Conservation (phyloP, 495 filamentous ascomycete species). For the Aspergillus ellipticus region DNA sequence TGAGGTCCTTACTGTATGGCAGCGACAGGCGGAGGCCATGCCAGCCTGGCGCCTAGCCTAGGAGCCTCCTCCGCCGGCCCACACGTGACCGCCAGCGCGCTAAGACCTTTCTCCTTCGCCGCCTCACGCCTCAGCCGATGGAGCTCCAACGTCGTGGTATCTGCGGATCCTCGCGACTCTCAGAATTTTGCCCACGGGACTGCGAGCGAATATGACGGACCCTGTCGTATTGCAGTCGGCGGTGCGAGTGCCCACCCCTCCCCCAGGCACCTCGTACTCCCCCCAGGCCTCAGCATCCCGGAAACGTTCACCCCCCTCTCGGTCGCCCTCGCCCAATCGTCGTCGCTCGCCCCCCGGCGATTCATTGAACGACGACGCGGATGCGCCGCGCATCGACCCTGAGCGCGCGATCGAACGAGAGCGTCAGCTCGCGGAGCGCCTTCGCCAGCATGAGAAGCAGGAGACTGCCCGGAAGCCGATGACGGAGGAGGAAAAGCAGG, state of each 20-base stretch:
- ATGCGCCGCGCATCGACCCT: slow-evolving; percentile 49
- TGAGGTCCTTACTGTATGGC: background rate
- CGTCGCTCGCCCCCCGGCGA: slow-evolving; percentile 55
- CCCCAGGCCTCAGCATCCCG: slow-evolving; percentile 46
- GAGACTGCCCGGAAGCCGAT: slow-evolving; percentile 53
- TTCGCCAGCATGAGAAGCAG: slow-evolving; percentile 52
- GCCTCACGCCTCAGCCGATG: slow-evolving; percentile 16
- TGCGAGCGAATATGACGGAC: slow-evolving; percentile 38
- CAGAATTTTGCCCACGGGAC: slow-evolving; percentile 3
- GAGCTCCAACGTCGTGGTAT: slow-evolving; percentile 14
- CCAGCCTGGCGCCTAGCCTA: too few relatives aligned
- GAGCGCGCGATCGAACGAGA: slow-evolving; percentile 58
- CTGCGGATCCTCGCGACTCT: slow-evolving; percentile 3
- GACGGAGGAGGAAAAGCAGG: slow-evolving; percentile 81
- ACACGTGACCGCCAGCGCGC: slow-evolving; percentile 27
- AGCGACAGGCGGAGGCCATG: background rate
- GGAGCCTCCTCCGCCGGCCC: slow-evolving; percentile 14
- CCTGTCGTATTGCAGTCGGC: slow-evolving; percentile 58
- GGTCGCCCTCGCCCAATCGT: slow-evolving; percentile 61
- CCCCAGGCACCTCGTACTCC: slow-evolving; percentile 49
- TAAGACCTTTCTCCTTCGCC: slow-evolving; percentile 32
- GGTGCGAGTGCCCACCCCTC: slow-evolving; percentile 64
- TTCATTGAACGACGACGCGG: slow-evolving; percentile 28
- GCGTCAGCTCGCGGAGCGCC: slow-evolving; percentile 58
- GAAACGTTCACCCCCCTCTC: slow-evolving; percentile 60